Conservation (phyloP, 2,329 filamentous ascomycete genomes). For the Paracamarosporium sp. region DNA sequence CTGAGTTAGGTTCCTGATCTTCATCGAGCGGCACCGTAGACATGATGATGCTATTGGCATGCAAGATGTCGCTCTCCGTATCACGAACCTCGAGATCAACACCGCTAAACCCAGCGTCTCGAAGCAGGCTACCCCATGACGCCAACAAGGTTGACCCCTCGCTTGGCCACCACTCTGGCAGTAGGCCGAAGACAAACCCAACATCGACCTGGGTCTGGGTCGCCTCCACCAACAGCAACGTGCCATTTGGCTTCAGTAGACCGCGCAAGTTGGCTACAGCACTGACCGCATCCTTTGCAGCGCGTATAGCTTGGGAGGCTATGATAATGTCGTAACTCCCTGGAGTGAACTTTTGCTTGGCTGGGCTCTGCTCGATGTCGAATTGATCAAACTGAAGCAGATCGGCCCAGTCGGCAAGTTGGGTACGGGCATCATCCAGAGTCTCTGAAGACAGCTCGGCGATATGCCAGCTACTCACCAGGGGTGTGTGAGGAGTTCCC, state of each 20-base stretch:
- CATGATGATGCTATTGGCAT: neutral
- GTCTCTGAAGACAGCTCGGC: neutral
- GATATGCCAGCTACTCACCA: neutral
- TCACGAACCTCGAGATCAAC: neutral
- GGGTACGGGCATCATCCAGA: neutral
- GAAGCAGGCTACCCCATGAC: neutral
- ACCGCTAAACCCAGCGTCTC: neutral
- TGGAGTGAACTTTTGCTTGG: slow-evolving; percentile 10
- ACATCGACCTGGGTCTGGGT: too few species aligned
- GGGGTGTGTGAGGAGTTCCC: neutral
- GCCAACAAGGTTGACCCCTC: too few species aligned
- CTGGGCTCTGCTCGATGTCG: neutral
- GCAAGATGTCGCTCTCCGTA: too few species aligned
- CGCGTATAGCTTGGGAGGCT: slow-evolving; percentile 8
- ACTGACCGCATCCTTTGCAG: slow-evolving; percentile 11
- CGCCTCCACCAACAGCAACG: neutral
- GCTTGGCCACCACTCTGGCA: too few species aligned
- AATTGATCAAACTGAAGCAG: neutral
- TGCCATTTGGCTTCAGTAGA: neutral
- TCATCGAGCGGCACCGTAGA: neutral
- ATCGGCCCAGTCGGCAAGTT: neutral
- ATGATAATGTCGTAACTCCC: slow-evolving; percentile 14
- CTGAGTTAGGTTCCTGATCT: neutral
- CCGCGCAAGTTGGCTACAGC: neutral
- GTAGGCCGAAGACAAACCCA: too few species aligned